These are phyloP conservation scores for Glycine soja DNA, from an alignment of 306 rosid species.

Conservation along the genomic window DNA sequence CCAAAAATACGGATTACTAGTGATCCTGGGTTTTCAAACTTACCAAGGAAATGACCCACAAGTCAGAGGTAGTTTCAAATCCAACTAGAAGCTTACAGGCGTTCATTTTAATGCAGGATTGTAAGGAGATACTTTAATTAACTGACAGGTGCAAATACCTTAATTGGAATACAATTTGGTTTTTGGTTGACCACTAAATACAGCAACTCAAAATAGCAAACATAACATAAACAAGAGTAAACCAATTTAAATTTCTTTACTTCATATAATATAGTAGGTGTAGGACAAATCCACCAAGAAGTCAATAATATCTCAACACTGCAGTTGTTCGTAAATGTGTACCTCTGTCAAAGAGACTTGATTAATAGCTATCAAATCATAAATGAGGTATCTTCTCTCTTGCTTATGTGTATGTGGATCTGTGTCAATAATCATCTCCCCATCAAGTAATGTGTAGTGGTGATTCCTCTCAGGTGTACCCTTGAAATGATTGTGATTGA, in stretches of 20 bases:
- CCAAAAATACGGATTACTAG: conserved; percentile 10
- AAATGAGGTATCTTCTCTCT: conserved; percentile 98
- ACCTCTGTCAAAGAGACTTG: conserved; percentile 82
- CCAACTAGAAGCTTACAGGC: conserved; percentile 23
- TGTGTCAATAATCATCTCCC: conserved; percentile 95
- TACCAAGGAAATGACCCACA: not conserved
- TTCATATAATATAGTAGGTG: not conserved
- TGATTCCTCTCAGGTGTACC: conserved; percentile 80
- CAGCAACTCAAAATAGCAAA: conserved; percentile 10
- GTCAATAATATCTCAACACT: conserved; percentile 18
- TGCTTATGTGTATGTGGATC: conserved; percentile 82
- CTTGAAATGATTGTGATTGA: conserved; percentile 51
- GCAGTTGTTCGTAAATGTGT: conserved; percentile 28
- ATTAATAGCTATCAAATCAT: conserved; percentile 91
- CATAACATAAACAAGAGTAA: not conserved
- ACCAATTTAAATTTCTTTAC: conserved; percentile 27
- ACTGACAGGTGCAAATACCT: conserved; percentile 40
- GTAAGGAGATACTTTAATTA: conserved; percentile 1
- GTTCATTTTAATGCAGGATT: conserved; percentile 17
- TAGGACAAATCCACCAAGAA: conserved; percentile 40
- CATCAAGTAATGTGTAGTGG: conserved; percentile 93
- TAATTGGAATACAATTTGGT: conserved; percentile 19
- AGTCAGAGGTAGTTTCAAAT: conserved; percentile 15
- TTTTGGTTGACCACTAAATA: not conserved
- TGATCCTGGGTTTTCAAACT: conserved; percentile 16